A percentile compares a stretch with the other conserved stretches of the same genome.
Conservation (phyloP, 75 land plant genomes). For the Pinus taeda region DNA sequence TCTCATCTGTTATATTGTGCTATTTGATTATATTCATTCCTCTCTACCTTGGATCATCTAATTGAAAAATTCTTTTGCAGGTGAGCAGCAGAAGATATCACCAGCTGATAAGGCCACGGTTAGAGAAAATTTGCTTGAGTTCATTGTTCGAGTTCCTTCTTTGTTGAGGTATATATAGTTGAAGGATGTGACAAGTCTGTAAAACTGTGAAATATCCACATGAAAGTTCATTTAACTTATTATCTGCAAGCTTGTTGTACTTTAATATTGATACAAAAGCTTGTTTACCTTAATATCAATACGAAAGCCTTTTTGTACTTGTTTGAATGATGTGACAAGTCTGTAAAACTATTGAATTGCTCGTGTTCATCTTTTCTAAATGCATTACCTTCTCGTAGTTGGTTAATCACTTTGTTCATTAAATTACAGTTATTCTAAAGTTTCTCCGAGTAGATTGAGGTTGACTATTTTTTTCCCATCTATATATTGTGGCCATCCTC, state of each 20-base stretch:
- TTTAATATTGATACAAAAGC: neutral
- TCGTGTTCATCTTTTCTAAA: too few relatives aligned
- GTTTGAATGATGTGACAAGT: neutral
- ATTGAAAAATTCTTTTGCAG: slow-evolving; percentile 20
- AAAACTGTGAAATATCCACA: neutral
- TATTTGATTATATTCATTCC: neutral
- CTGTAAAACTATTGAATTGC: neutral
- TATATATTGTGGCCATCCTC: neutral
- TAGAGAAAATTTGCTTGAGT: slow-evolving; percentile 74
- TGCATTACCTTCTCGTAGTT: too few relatives aligned
- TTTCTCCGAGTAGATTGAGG: too few relatives aligned
- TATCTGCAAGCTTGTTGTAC: slow-evolving; percentile 8
- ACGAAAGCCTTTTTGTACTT: neutral
- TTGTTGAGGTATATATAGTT: slow-evolving; percentile 59
- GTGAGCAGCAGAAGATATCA: slow-evolving; percentile 62
- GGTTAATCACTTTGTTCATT: too few relatives aligned
- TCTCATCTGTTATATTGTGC: neutral
- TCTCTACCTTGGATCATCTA: neutral
- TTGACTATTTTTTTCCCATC: neutral
- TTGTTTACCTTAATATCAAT: too few relatives aligned
- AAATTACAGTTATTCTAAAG: too few relatives aligned
- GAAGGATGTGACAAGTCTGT: neutral
- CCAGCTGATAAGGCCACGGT: slow-evolving; percentile 63
- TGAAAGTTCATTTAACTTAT: too few relatives aligned
- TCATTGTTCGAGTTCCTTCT: slow-evolving; percentile 76